A percentile compares a stretch with the other conserved stretches of the same genome.
phyloP scores from a whole-genome alignment of 1,139 yeast genomes.

The Hanseniaspora gamundiae region DNA sequence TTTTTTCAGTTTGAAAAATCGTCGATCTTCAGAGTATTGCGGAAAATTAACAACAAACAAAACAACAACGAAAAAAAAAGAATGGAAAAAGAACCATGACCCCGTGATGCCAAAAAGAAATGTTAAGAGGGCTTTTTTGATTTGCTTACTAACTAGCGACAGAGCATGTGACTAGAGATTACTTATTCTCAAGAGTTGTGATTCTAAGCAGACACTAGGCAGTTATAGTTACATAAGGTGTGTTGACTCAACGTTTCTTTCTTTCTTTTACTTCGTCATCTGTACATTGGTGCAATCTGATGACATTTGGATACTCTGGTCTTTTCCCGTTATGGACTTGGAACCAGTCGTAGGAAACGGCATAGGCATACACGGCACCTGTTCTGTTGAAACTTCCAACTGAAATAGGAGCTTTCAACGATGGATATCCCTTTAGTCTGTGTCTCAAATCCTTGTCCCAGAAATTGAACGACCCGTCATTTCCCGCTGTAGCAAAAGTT shows the following conservation, averaged over 20 bases:
- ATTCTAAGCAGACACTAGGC: too few relatives aligned
- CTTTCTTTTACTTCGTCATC: constrained; percentile 84
- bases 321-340: constrained; percentile 74
- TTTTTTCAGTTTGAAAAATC: background rate
- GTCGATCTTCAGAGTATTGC: background rate
- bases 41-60: too few relatives aligned
- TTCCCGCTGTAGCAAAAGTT: constrained; percentile 87
- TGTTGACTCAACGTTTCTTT: constrained; percentile 39
- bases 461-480: constrained; percentile 86
- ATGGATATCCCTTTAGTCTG: constrained; percentile 71
- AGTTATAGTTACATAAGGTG: too few relatives aligned
- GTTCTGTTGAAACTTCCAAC: constrained; percentile 70
- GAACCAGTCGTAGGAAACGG: constrained; percentile 90
- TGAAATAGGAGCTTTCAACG: constrained; percentile 61
- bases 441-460: constrained; percentile 96
- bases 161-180: too few relatives aligned
- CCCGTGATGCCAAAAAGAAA: background rate
- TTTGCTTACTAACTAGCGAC: too few relatives aligned
- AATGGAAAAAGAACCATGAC: background rate
- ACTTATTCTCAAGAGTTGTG: too few relatives aligned
- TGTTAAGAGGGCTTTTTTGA: background rate
- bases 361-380: constrained; percentile 84
- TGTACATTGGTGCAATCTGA: constrained; percentile 72
- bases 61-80: too few relatives aligned
- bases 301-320: constrained; percentile 60